These are phyloP conservation scores for Epichloe sibirici DNA, from an alignment of 2,329 filamentous ascomycete genomes.

Conservation along the genomic window DNA sequence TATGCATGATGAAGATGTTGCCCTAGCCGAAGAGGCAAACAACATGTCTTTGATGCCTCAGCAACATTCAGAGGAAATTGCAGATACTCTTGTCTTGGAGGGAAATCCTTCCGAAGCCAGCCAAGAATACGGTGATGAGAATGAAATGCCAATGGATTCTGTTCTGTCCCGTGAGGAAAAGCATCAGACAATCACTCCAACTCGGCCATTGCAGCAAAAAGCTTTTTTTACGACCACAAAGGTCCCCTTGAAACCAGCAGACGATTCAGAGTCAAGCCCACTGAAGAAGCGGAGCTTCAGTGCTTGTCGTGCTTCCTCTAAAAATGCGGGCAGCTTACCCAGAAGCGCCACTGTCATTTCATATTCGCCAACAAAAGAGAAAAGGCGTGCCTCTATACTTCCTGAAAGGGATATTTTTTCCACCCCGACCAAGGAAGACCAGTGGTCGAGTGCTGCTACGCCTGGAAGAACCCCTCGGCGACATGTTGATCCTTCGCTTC, in stretches of 20 bases:
- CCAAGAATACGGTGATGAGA: constrained; percentile 57
- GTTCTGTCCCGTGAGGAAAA: constrained; percentile 20
- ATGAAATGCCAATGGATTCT: constrained; percentile 44
- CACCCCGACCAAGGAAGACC: constrained; percentile 32
- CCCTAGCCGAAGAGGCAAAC: constrained; percentile 44
- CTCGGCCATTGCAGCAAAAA: constrained; percentile 34
- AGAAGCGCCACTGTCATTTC: constrained; percentile 42
- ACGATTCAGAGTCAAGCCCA: constrained; percentile 39
- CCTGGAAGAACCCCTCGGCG: constrained; percentile 44
- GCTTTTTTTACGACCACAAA: constrained; percentile 64
- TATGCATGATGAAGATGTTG: constrained; percentile 43
- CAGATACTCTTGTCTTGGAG: constrained; percentile 23
- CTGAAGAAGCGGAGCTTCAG: constrained; percentile 39
- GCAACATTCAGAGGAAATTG: constrained; percentile 24
- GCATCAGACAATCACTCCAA: constrained; percentile 40
- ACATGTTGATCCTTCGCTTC: constrained; percentile 39
- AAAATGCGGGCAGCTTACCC: constrained; percentile 29
- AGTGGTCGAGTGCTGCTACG: constrained; percentile 43
- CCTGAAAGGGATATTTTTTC: background rate
- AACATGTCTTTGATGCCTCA: constrained; percentile 45
- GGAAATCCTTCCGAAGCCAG: constrained; percentile 47
- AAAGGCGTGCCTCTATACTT: constrained; percentile 8
- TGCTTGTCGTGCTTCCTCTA: constrained; percentile 32
- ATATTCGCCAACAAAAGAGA: constrained; percentile 38
- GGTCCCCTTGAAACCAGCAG: constrained; percentile 60